phyloP scores from a whole-genome alignment of 495 filamentous ascomycete species.

The Penicillium verhagenii region DNA sequence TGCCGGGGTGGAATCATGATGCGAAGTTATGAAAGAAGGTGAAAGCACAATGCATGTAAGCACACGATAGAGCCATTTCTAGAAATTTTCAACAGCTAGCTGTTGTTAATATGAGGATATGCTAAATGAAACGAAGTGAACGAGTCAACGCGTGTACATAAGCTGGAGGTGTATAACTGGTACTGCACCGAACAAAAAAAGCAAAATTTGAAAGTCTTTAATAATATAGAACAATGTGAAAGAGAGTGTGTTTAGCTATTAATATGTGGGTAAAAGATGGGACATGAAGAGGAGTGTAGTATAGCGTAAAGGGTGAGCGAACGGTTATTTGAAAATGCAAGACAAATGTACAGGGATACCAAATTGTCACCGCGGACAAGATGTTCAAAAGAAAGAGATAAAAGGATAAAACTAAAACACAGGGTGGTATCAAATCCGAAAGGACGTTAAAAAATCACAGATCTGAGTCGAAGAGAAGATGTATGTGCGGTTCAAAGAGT shows the following conservation, averaged over 20 bases:
- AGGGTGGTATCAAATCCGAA: slow-evolving; percentile 36
- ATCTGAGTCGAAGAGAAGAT: slow-evolving; percentile 16
- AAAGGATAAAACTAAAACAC: slow-evolving; percentile 9
- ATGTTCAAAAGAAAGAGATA: neutral
- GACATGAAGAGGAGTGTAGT: slow-evolving; percentile 10
- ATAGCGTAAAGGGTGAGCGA: slow-evolving; percentile 2
- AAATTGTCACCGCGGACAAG: neutral
- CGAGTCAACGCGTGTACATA: neutral
- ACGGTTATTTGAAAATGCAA: neutral
- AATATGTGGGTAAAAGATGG: slow-evolving; percentile 26
- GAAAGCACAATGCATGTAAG: too few relatives aligned
- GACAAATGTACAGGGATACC: slow-evolving; percentile 22
- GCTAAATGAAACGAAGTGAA: neutral
- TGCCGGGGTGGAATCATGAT: slow-evolving; percentile 22
- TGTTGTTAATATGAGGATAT: too few relatives aligned
- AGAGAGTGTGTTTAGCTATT: slow-evolving; percentile 24
- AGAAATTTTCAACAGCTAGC: too few relatives aligned
- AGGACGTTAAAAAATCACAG: slow-evolving; percentile 25
- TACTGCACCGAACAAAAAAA: neutral
- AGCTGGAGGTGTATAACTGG: neutral
- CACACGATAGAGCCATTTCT: too few relatives aligned
- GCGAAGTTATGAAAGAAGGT: slow-evolving; percentile 12
- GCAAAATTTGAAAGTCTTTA: neutral
- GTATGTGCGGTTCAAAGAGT: slow-evolving; percentile 17
- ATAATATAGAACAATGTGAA: slow-evolving; percentile 14